Evolutionary conservation across 1,139 yeast genomes (phyloP).

Genomic region (Kurtzmaniella natalensis): DNA sequence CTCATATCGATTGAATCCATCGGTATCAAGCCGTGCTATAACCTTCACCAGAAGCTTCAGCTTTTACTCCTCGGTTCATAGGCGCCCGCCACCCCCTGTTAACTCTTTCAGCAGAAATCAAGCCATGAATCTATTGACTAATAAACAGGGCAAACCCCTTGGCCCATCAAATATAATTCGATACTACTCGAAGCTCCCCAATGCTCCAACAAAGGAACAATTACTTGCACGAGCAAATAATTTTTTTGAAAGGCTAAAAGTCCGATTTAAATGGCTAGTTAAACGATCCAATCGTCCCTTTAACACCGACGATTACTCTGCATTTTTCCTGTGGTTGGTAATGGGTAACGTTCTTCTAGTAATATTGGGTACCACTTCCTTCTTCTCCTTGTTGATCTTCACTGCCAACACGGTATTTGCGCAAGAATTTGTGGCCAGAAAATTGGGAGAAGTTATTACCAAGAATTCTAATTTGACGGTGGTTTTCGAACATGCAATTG

Average conservation of each 20-base stretch:
- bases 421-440: conserved; percentile 80
- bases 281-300: conserved; percentile 58
- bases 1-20: no score
- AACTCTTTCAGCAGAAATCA: no score
- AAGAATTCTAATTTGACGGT: conserved; percentile 82
- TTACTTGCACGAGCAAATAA: conserved; percentile 50
- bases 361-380: conserved; percentile 84
- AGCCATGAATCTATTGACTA: no score
- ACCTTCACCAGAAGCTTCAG: no score
- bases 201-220: conserved; percentile 38
- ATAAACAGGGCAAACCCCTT: no score
- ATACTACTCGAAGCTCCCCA: neutral
- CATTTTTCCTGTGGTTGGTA: conserved; percentile 85
- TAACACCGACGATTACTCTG: conserved; percentile 84
- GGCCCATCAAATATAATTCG: no score
- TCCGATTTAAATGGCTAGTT: conserved; percentile 68
- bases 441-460: conserved; percentile 78
- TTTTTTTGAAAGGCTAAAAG: conserved; percentile 45
- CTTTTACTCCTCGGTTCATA: no score
- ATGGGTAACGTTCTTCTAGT: conserved; percentile 80
- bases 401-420: conserved; percentile 84
- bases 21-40: no score
- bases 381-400: conserved; percentile 72
- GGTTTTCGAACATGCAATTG: conserved; percentile 88
- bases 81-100: no score